A percentile compares a stretch with the other conserved stretches of the same genome.
phyloP scores from a whole-genome alignment of 2,329 filamentous ascomycete genomes.

The Claviceps sp. region DNA sequence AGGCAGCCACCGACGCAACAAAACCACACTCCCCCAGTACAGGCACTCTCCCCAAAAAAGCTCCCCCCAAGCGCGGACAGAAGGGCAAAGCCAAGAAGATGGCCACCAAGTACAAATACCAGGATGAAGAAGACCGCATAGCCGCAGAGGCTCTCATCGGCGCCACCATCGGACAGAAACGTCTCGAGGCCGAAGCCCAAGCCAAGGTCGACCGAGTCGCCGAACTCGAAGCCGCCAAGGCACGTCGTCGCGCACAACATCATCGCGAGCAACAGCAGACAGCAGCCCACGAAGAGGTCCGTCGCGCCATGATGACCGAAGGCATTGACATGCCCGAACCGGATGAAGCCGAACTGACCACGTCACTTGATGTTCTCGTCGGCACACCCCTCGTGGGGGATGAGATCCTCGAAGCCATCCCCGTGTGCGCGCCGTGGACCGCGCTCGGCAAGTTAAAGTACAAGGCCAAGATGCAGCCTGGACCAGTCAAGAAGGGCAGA shows the following conservation, averaged over 20 bases:
- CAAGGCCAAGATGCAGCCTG: slow-evolving; percentile 89
- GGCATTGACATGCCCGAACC: slow-evolving; percentile 47
- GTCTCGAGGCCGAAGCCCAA: slow-evolving; percentile 53
- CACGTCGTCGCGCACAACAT: slow-evolving; percentile 69
- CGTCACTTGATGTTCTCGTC: slow-evolving; percentile 55
- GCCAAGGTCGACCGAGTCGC: slow-evolving; percentile 53
- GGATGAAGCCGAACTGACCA: slow-evolving; percentile 39
- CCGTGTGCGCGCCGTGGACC: slow-evolving; percentile 51
- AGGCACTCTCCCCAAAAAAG: slow-evolving; percentile 25
- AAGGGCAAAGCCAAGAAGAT: slow-evolving; percentile 76
- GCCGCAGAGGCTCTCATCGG: slow-evolving; percentile 82
- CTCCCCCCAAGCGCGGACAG: slow-evolving; percentile 53
- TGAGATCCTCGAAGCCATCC: slow-evolving; percentile 57
- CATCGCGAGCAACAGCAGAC: slow-evolving; percentile 62
- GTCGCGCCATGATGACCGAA: slow-evolving; percentile 45
- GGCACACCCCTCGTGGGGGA: slow-evolving; percentile 70
- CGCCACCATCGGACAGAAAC: slow-evolving; percentile 51
- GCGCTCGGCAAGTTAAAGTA: slow-evolving; percentile 67
- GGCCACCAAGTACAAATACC: slow-evolving; percentile 78
- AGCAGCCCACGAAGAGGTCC: slow-evolving; percentile 61
- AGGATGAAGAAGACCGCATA: slow-evolving; percentile 85
- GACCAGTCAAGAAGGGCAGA: slow-evolving; percentile 83
- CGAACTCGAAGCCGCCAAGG: slow-evolving; percentile 57
- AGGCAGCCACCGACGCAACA: slow-evolving; percentile 8
- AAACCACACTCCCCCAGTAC: not conserved